phyloP scores from a whole-genome alignment of 2,329 filamentous ascomycete species.

The Aspergillus nomiae region DNA sequence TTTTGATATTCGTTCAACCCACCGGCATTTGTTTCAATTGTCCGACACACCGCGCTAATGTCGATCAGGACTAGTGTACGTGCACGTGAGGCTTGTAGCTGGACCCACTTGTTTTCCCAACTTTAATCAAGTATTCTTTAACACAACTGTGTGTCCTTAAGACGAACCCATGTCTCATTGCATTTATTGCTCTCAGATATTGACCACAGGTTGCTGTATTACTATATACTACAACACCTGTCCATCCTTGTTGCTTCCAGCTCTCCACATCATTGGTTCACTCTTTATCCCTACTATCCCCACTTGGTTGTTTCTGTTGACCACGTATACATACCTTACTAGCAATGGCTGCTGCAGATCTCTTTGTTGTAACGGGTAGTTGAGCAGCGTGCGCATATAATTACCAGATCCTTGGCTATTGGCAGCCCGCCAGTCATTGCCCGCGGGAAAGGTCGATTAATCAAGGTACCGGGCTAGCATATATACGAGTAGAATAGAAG shows the following conservation, averaged over 20 bases:
- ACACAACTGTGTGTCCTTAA: too few species aligned
- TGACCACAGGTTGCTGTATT: too few species aligned
- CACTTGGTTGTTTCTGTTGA: background rate
- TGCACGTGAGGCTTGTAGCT: slow-evolving; percentile 24
- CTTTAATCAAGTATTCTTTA: background rate
- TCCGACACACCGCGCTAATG: slow-evolving; percentile 21
- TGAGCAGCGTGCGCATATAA: too few species aligned
- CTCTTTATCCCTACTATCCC: background rate
- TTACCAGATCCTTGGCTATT: slow-evolving; percentile 1
- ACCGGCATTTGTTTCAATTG: slow-evolving; percentile 19
- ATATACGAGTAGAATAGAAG: slow-evolving; percentile 16
- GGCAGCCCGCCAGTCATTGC: slow-evolving; percentile 16
- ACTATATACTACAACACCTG: background rate
- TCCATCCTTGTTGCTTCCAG: background rate
- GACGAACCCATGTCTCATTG: background rate
- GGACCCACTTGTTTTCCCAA: slow-evolving; percentile 1
- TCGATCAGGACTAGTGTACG: slow-evolving; percentile 14
- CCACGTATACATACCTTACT: background rate
- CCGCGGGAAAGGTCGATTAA: slow-evolving; percentile 12
- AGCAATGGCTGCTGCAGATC: too few species aligned
- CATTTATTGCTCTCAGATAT: background rate
- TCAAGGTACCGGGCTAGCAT: slow-evolving; percentile 15
- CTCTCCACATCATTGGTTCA: background rate
- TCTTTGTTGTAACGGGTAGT: too few species aligned
- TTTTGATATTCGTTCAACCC: slow-evolving; percentile 23